A percentile compares a stretch with the other conserved stretches of the same genome.
Evolutionary conservation across 1,139 yeast species (phyloP).

Genomic region (Lodderomyces margitis): DNA sequence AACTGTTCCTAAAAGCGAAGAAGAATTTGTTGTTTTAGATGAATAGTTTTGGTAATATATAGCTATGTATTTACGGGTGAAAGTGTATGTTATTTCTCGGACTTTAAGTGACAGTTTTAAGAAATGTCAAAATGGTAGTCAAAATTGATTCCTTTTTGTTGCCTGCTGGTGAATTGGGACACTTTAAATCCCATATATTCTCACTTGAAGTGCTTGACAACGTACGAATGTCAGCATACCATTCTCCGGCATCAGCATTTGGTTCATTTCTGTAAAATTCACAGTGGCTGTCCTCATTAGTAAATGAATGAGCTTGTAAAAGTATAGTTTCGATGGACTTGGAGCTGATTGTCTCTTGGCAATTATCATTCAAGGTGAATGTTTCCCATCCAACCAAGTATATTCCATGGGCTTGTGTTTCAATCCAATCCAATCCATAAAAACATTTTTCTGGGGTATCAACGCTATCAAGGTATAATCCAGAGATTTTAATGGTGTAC

Average conservation of each 20-base stretch:
- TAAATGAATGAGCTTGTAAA: constrained; percentile 1
- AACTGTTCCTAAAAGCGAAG: constrained; percentile 9
- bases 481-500: constrained; percentile 4
- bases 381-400: constrained; percentile 7
- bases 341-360: constrained; percentile 3
- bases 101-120: constrained; percentile 3
- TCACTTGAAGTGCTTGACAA: neutral
- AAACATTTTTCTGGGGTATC: constrained; percentile 5
- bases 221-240: constrained; percentile 6
- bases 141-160: constrained; percentile 4
- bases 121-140: neutral
- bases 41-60: constrained; percentile 2
- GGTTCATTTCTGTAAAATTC: constrained; percentile 5
- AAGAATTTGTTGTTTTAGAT: constrained; percentile 26
- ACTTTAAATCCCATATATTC: constrained; percentile 5
- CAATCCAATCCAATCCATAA: constrained; percentile 6
- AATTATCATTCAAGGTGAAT: constrained; percentile 5
- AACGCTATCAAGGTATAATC: constrained; percentile 4
- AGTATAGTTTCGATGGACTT: constrained; percentile 4
- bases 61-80: neutral
- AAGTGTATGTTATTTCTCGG: too few species aligned
- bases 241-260: constrained; percentile 2
- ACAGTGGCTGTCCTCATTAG: constrained; percentile 4
- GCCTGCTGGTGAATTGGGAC: neutral
- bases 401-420: constrained; percentile 2